Percentiles rank a stretch among this genome's conserved stretches.
phyloP scores from a whole-genome alignment of 1,139 yeast genomes.

The Geotrichum carabidarum region DNA sequence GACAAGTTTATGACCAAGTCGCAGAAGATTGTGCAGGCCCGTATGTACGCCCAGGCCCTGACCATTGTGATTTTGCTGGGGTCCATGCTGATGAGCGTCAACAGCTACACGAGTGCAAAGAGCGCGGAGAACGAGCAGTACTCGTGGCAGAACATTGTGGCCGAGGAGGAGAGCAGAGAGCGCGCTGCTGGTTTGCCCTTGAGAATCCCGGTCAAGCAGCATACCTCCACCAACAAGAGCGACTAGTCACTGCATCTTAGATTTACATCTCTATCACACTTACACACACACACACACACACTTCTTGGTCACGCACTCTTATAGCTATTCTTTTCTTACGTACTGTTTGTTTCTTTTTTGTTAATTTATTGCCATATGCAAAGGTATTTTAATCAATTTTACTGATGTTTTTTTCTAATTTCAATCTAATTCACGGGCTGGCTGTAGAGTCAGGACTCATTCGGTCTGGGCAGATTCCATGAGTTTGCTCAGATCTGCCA shows the following conservation, averaged over 20 bases:
- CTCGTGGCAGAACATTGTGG: conserved; percentile 32
- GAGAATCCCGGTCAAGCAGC: conserved; percentile 1
- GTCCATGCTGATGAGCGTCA: conserved; percentile 34
- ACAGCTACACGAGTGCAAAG: conserved; percentile 25
- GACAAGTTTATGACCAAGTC: conserved; percentile 73
- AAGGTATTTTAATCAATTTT: neutral
- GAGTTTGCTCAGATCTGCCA: conserved; percentile 20
- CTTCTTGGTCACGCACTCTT: neutral
- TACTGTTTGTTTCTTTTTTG: neutral
- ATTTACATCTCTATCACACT: too few relatives aligned
- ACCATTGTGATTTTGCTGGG: conserved; percentile 39
- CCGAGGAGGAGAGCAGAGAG: conserved; percentile 30
- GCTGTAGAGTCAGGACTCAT: too few relatives aligned
- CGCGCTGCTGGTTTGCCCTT: conserved; percentile 23
- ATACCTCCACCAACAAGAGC: neutral
- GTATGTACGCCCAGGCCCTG: conserved; percentile 89
- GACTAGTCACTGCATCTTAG: neutral
- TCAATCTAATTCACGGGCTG: neutral
- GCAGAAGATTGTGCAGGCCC: conserved; percentile 86
- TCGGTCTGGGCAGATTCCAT: neutral
- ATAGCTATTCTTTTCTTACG: neutral
- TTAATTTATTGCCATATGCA: neutral
- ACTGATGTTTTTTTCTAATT: neutral
- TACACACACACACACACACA: too few relatives aligned
- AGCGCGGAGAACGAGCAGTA: conserved; percentile 33